These are phyloP conservation scores for Dunaliella primolecta DNA, from an alignment of 139 green algal species.

Conservation along the genomic window DNA sequence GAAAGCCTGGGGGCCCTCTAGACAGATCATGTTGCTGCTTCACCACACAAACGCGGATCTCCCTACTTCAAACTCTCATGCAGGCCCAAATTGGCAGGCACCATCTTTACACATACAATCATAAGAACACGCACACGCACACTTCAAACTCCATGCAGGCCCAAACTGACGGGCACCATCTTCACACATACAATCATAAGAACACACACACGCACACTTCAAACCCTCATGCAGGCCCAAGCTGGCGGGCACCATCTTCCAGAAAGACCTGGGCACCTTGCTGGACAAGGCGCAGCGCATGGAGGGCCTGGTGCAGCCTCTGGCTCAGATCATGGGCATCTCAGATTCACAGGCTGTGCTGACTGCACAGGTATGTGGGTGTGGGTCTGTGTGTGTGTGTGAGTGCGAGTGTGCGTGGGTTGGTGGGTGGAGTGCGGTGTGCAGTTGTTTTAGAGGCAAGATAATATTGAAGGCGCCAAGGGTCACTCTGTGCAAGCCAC, in stretches of 20 bases:
- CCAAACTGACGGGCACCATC: no score
- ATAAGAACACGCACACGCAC: no score
- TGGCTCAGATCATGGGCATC: constrained; percentile 57
- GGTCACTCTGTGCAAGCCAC: no score
- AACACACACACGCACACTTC: not conserved
- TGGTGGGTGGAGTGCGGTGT: not conserved
- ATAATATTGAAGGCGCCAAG: no score
- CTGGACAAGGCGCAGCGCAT: constrained; percentile 85
- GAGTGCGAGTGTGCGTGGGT: not conserved
- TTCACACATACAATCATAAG: no score
- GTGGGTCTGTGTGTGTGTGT: not conserved
- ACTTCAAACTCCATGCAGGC: no score
- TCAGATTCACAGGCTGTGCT: not conserved
- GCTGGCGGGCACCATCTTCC: constrained; percentile 82
- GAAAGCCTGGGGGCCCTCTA: no score
- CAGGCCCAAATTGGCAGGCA: no score
- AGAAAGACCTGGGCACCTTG: constrained; percentile 90
- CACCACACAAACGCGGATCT: no score
- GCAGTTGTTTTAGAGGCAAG: not conserved
- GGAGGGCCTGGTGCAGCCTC: constrained; percentile 59
- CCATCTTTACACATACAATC: no score
- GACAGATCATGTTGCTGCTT: no score
- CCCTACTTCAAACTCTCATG: no score
- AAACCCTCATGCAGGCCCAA: constrained; percentile 39
- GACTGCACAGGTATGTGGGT: constrained; percentile 6